Conservation (phyloP, 2,329 filamentous ascomycete species). For the Calonectria pseudoturangicola region DNA sequence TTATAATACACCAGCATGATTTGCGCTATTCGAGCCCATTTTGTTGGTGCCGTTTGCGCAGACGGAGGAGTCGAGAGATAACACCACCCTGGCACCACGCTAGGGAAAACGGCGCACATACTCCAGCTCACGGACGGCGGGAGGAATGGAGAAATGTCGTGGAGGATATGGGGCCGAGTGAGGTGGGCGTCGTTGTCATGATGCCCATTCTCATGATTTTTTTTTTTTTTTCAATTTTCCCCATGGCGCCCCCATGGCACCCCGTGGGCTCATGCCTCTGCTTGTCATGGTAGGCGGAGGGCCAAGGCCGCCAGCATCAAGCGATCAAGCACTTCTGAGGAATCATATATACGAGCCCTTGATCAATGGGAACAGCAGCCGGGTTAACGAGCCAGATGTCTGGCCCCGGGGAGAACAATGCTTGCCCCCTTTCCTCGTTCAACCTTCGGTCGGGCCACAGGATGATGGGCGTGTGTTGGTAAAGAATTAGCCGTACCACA, state of each 20-base stretch:
- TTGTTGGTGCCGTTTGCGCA: constrained; percentile 46
- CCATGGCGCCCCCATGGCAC: constrained; percentile 21
- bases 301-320: constrained; percentile 39
- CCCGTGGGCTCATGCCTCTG: constrained; percentile 20
- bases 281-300: constrained; percentile 41
- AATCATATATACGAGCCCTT: constrained; percentile 36
- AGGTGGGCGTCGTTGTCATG: constrained; percentile 35
- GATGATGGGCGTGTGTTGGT: constrained; percentile 33
- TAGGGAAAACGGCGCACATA: constrained; percentile 47
- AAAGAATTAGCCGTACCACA: constrained; percentile 34
- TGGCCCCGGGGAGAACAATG: constrained; percentile 26
- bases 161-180: constrained; percentile 33
- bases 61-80: constrained; percentile 48
- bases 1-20: constrained; percentile 56
- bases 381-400: constrained; percentile 39
- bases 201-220: constrained; percentile 29
- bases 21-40: constrained; percentile 47
- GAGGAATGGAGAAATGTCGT: constrained; percentile 31
- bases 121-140: constrained; percentile 32
- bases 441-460: constrained; percentile 30
- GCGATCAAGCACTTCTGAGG: constrained; percentile 33
- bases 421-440: constrained; percentile 33
- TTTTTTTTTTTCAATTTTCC: neutral
- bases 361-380: constrained; percentile 39
- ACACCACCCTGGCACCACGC: constrained; percentile 47